A percentile compares a stretch with the other conserved stretches of the same genome.
These are phyloP conservation scores for Neoboletus brunneissimus DNA, from an alignment of 768 basidiomycete genomes.

Conservation along the genomic window DNA sequence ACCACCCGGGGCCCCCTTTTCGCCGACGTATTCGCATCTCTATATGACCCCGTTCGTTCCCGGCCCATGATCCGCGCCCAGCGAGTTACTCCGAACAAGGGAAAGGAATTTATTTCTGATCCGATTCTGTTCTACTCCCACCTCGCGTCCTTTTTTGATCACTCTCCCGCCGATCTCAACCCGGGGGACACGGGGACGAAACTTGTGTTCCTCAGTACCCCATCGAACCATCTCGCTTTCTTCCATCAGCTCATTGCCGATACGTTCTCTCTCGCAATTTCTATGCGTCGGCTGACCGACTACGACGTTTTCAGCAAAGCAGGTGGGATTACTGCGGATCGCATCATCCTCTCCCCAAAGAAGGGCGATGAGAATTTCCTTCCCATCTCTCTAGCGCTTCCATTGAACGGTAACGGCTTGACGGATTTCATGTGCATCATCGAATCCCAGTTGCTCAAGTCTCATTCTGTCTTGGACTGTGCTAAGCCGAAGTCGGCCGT, in stretches of 20 bases:
- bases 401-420: conserved; percentile 51
- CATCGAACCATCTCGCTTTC: conserved; percentile 42
- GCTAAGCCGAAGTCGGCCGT: conserved; percentile 68
- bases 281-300: conserved; percentile 60
- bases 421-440: conserved; percentile 74
- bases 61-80: conserved; percentile 49
- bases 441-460: conserved; percentile 74
- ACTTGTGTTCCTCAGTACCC: conserved; percentile 53
- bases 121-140: conserved; percentile 46
- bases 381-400: conserved; percentile 56
- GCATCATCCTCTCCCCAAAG: conserved; percentile 62
- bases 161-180: conserved; percentile 29
- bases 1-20: conserved; percentile 64
- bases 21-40: conserved; percentile 64
- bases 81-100: conserved; percentile 55
- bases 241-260: conserved; percentile 53
- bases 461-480: conserved; percentile 67
- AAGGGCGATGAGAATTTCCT: conserved; percentile 35
- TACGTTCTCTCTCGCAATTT: conserved; percentile 52
- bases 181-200: conserved; percentile 34
- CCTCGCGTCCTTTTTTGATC: conserved; percentile 24
- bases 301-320: conserved; percentile 74
- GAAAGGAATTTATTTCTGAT: conserved; percentile 47
- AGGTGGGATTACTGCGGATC: conserved; percentile 66
- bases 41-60: conserved; percentile 42